Evolutionary conservation across 2,329 filamentous ascomycete species (phyloP), one percentile per base, ranked within the genome.

Genomic region (Tolypocladium guangdongense): DNA sequence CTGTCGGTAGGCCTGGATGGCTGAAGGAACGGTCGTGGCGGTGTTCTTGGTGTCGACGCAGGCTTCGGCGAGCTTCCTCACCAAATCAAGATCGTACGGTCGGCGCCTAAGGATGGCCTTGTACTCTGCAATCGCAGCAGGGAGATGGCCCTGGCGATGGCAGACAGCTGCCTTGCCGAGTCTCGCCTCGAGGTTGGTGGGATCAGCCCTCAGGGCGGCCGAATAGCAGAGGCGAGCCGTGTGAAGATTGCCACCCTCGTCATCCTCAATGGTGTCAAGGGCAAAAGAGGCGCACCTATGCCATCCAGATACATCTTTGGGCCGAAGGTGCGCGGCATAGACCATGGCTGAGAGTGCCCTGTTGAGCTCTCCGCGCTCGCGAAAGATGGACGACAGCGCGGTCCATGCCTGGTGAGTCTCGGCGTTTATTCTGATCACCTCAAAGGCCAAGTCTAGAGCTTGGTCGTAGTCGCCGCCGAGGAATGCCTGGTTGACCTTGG

Each of bases 351-450:
- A 78, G 50, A 85, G 70, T 8, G 81, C 79, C 56, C 81, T 77
- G 55, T 78, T 73, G 27, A 72, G 68, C 48, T 83, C 75, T 2
- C 80, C 79, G 54, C 79, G 74, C 63, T 86, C 82, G 54, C 78
- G 72, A 60, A 82, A 81, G 52, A 86, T 80, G 3, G 80, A 78
- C 0, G 80, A 76, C 47, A 87, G 66, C 14, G 84, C 72, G 16
- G 75, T 78, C 83, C 83, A 87, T 27, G 84, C 83, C 58, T 81
- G 77, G 56, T 83, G 76, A 1, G 81, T 85, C 64, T 86, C 82
- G 22, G 81, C 81, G 57, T 87, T 86, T 63, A 86, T 83, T 50
- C 82, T 77, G 60, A 87, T 84, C 54, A 86, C 78, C 60, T 86
- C 82, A 41, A 78, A 75, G 10, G 82, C 77, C 24, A 80, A 71